Evolutionary conservation across 2,329 filamentous ascomycete genomes (phyloP).

Genomic region (Diaporthe eres): DNA sequence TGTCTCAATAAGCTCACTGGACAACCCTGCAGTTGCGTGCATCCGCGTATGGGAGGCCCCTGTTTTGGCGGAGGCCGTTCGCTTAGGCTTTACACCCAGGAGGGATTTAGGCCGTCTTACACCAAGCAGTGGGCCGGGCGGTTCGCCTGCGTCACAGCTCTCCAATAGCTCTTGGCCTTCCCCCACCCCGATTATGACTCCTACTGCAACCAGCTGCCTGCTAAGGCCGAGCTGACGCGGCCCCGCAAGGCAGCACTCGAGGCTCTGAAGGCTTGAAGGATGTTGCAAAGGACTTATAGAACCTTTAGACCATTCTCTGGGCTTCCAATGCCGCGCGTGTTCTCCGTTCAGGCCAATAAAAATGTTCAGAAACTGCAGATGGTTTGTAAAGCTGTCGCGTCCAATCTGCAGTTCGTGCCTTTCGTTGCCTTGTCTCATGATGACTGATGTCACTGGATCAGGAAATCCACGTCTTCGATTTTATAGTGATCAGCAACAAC

Average conservation of each 20-base stretch:
- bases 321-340: constrained; percentile 33
- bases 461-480: constrained; percentile 75
- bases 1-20: constrained; percentile 38
- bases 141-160: constrained; percentile 21
- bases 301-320: background rate
- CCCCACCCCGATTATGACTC: constrained; percentile 35
- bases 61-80: constrained; percentile 24
- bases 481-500: constrained; percentile 50
- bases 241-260: constrained; percentile 41
- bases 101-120: constrained; percentile 34
- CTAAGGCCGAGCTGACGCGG: constrained; percentile 43
- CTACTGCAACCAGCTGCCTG: constrained; percentile 30
- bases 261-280: constrained; percentile 11
- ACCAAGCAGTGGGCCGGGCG: constrained; percentile 6
- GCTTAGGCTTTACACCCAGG: constrained; percentile 20
- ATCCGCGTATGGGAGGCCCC: constrained; percentile 15
- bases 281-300: background rate
- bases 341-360: constrained; percentile 9
- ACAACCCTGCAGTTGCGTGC: constrained; percentile 13
- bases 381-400: background rate
- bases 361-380: background rate
- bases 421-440: background rate
- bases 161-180: constrained; percentile 28
- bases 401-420: constrained; percentile 2
- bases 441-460: constrained; percentile 56